These are phyloP conservation scores for Blastosporella zonata DNA, from an alignment of 1,284 basidiomycete genomes.

Conservation along the genomic window DNA sequence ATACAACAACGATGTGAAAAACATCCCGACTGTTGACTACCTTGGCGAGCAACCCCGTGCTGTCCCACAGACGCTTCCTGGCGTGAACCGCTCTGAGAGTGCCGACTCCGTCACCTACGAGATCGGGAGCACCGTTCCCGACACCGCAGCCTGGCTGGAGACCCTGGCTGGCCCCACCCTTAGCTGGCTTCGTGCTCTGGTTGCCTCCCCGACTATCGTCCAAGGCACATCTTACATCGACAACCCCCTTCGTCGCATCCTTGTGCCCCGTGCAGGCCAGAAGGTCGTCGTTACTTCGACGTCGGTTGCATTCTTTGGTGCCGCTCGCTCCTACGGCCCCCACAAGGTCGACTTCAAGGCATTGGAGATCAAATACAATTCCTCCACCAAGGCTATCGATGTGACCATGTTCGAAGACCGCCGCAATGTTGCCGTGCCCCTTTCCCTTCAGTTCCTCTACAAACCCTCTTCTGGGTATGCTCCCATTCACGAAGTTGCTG, in stretches of 20 bases:
- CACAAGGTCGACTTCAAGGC: constrained; percentile 83
- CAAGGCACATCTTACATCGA: constrained; percentile 83
- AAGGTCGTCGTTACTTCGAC: constrained; percentile 65
- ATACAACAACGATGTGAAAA: constrained; percentile 78
- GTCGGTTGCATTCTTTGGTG: constrained; percentile 69
- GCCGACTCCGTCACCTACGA: constrained; percentile 54
- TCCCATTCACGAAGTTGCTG: constrained; percentile 89
- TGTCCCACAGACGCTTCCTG: constrained; percentile 35
- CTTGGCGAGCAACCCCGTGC: constrained; percentile 59
- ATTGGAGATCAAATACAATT: constrained; percentile 69
- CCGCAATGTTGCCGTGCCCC: constrained; percentile 72
- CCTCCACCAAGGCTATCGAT: constrained; percentile 58
- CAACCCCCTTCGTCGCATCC: constrained; percentile 87
- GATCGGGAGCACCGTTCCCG: constrained; percentile 57
- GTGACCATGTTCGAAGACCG: constrained; percentile 88
- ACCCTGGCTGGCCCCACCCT: constrained; percentile 78
- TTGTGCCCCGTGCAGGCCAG: constrained; percentile 80
- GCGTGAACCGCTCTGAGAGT: constrained; percentile 47
- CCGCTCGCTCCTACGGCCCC: constrained; percentile 76
- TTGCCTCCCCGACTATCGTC: constrained; percentile 81
- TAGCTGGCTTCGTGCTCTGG: constrained; percentile 85
- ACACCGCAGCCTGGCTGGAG: constrained; percentile 77
- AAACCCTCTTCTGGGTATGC: constrained; percentile 87
- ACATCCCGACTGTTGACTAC: constrained; percentile 86
- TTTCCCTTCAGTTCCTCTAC: constrained; percentile 83